These are phyloP conservation scores for Myriosclerotinia duriaeana DNA, from an alignment of 2,329 filamentous ascomycete genomes.

Conservation along the genomic window DNA sequence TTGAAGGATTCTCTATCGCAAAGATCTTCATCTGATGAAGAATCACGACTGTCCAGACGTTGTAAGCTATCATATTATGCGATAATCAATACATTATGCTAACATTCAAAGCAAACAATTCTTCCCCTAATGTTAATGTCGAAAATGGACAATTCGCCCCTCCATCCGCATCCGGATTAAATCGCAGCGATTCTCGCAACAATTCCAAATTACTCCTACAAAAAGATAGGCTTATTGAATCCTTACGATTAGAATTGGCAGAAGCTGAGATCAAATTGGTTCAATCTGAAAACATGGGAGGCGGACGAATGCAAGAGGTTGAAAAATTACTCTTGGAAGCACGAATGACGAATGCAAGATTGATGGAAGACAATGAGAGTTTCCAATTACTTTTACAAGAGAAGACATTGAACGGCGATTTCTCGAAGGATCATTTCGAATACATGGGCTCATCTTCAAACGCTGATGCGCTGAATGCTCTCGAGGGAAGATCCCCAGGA, in stretches of 20 bases:
- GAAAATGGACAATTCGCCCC: conserved; percentile 82
- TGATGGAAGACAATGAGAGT: conserved; percentile 99
- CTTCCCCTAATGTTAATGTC: conserved; percentile 66
- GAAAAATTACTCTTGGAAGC: conserved; percentile 87
- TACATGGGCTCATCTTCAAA: conserved; percentile 57
- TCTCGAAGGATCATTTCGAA: conserved; percentile 72
- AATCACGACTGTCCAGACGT: conserved; percentile 59
- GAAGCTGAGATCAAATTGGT: conserved; percentile 94
- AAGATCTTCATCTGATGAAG: conserved; percentile 56
- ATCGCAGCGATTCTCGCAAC: conserved; percentile 84
- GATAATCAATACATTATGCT: conserved; percentile 20
- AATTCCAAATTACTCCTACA: conserved; percentile 88
- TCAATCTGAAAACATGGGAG: conserved; percentile 89
- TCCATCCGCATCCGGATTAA: conserved; percentile 75
- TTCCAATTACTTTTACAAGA: conserved; percentile 94
- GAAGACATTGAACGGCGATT: conserved; percentile 92
- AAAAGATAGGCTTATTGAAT: conserved; percentile 96
- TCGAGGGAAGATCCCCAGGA: conserved; percentile 54
- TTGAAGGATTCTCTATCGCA: conserved; percentile 87
- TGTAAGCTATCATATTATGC: conserved; percentile 46
- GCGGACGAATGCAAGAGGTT: conserved; percentile 83
- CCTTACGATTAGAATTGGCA: conserved; percentile 84
- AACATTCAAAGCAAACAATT: conserved; percentile 45
- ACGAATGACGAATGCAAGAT: conserved; percentile 89
- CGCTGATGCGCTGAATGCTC: conserved; percentile 62